phyloP scores from a whole-genome alignment of 1,139 yeast species.

The Candida sp. region DNA sequence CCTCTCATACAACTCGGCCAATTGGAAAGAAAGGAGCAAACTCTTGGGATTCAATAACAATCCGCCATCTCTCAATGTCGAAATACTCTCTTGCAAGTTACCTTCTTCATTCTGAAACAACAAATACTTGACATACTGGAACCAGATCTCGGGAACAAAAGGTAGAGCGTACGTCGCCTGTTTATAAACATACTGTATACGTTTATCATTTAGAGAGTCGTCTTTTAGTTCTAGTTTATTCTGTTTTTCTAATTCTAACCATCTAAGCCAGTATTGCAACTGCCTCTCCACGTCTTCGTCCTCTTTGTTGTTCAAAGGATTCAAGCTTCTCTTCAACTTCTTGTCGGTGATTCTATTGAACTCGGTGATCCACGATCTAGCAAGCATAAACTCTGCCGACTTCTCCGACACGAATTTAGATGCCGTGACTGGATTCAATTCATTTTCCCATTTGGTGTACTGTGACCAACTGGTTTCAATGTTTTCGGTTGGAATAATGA shows the following conservation, averaged over 20 bases:
- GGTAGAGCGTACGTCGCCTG: slow-evolving; percentile 73
- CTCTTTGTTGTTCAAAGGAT: slow-evolving; percentile 25
- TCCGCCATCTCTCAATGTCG: slow-evolving; percentile 55
- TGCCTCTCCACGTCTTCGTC: slow-evolving; percentile 34
- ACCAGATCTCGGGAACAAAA: slow-evolving; percentile 89
- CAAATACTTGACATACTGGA: slow-evolving; percentile 52
- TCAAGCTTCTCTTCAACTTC: slow-evolving; percentile 37
- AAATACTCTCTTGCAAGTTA: slow-evolving; percentile 34
- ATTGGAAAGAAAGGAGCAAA: slow-evolving; percentile 64
- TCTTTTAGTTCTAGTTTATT: slow-evolving; percentile 69
- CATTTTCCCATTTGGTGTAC: slow-evolving; percentile 86
- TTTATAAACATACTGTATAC: slow-evolving; percentile 77
- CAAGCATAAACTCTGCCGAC: slow-evolving; percentile 89
- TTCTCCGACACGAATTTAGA: slow-evolving; percentile 85
- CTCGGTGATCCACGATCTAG: slow-evolving; percentile 80
- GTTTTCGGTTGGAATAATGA: slow-evolving; percentile 73
- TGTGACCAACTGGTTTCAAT: slow-evolving; percentile 82
- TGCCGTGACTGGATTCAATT: slow-evolving; percentile 74
- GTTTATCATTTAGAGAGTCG: slow-evolving; percentile 47
- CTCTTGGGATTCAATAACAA: slow-evolving; percentile 73
- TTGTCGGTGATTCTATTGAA: slow-evolving; percentile 59
- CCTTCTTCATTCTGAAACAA: slow-evolving; percentile 36
- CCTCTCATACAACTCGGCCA: slow-evolving; percentile 73
- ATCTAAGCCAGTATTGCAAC: slow-evolving; percentile 63
- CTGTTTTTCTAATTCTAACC: slow-evolving; percentile 81